Evolutionary conservation across 495 filamentous ascomycete species (phyloP), one percentile per base, ranked within the genome.

Genomic region (Bathelium albidoporum): DNA sequence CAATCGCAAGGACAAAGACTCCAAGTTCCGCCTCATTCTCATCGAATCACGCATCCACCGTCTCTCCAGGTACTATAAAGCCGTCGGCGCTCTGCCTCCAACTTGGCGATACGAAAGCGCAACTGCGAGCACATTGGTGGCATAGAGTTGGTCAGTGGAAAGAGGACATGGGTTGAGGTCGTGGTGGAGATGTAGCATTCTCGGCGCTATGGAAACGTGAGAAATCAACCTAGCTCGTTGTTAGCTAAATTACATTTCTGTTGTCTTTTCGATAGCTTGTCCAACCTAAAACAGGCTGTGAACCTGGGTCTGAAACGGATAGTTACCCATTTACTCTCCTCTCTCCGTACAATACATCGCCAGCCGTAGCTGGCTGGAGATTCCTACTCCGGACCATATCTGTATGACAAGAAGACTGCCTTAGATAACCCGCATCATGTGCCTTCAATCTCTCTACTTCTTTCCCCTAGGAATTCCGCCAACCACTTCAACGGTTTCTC

Each of bases 11-110:
- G 94, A 97, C 87, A 95, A 90, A 82, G 94, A 97, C 84, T 87
- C 85, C 84, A 98, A 98, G 84, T 97, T 98, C 89, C 91, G 93
- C 74, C 87, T 99, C 64, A 97, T 99, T 89, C 88, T 99, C 66
- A 92, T 99, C 81, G 94, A 99, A 87, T 97, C 94, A 74, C 90
- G 95, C 77, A 97, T 99, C 81, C 95, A 97, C 86, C 91, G 92
- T 82, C 86, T 97, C 66, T 92, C 90, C 69, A 86, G 92, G 68
- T 90, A 91, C 86, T 98, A 97, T 88, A 98, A 97, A 88, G 88
- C 93, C 73, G 92, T 96, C 78, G 92, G 92, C 83, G 93, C 91
- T 74, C 87, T 99, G 61, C 92, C 95, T 70, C 95, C 94, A 65
- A 96, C 91, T 78, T 99, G 94, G 94, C 91, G 89, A 80, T 99